Percentiles rank a stretch among this genome's conserved stretches.
These are phyloP conservation scores for Coelastrella sp. DNA, from an alignment of 139 green algal genomes.

Conservation along the genomic window DNA sequence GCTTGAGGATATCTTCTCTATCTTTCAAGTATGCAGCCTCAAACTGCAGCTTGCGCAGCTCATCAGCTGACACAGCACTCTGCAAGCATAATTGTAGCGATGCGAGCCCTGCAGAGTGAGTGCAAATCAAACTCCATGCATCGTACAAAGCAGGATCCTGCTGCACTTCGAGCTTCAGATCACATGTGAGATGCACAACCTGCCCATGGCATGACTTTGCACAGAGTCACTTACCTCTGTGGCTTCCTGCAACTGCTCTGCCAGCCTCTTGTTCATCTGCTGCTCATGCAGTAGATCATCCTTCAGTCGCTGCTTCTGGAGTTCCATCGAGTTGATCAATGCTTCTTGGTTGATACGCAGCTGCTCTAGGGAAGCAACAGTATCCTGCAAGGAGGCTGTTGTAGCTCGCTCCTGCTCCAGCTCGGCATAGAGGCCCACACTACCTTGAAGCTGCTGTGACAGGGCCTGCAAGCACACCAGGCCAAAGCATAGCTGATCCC, in stretches of 20 bases:
- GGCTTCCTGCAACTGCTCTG: background rate
- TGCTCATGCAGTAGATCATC: background rate
- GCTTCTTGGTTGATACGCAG: background rate
- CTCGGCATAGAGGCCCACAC: background rate
- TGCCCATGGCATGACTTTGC: too few relatives aligned
- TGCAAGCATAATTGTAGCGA: background rate
- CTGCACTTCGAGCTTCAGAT: too few relatives aligned
- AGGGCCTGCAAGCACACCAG: slow-evolving; percentile 9
- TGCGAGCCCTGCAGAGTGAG: too few relatives aligned
- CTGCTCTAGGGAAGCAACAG: background rate
- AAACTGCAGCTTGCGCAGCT: slow-evolving; percentile 22
- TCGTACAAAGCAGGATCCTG: too few relatives aligned
- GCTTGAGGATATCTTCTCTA: slow-evolving; percentile 22
- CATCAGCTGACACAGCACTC: background rate
- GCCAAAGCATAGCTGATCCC: too few relatives aligned
- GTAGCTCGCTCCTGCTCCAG: background rate
- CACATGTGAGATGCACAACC: too few relatives aligned
- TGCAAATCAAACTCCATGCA: too few relatives aligned
- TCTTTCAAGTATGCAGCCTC: slow-evolving; percentile 26
- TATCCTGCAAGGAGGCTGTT: background rate
- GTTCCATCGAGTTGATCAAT: slow-evolving; percentile 3
- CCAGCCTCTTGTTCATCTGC: slow-evolving; percentile 4
- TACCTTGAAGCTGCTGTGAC: background rate
- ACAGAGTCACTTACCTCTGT: slow-evolving; percentile 6
- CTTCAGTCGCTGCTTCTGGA: background rate